phyloP scores from a whole-genome alignment of 345 rosid genomes.

The Pugionium cornutum region DNA sequence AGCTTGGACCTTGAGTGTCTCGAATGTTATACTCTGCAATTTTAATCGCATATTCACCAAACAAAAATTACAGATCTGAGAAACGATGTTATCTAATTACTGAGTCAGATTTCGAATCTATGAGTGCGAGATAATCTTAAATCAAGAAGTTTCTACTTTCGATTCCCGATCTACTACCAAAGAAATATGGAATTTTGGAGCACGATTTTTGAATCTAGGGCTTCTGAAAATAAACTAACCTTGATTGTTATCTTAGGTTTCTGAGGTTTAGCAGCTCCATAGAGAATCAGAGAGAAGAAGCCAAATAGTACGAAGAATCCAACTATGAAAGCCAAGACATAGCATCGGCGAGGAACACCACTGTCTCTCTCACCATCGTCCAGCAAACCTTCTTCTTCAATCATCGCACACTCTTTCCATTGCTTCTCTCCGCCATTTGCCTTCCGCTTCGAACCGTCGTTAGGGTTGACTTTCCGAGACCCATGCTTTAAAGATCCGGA shows the following conservation, averaged over 20 bases:
- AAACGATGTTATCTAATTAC: no score
- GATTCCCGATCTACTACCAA: not conserved
- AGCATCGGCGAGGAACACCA: constrained; percentile 85
- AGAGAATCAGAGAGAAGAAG: constrained; percentile 79
- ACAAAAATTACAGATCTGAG: not conserved
- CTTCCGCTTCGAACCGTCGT: constrained; percentile 53
- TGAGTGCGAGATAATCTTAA: not conserved
- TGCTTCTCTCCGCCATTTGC: constrained; percentile 61
- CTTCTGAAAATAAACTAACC: constrained; percentile 42
- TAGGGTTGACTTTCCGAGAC: constrained; percentile 83
- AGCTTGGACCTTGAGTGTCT: constrained; percentile 80
- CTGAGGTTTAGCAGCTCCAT: constrained; percentile 85
- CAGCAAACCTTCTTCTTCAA: constrained; percentile 95
- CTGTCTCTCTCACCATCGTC: constrained; percentile 67
- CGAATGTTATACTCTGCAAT: constrained; percentile 73
- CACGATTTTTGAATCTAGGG: not conserved
- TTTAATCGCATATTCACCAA: not conserved
- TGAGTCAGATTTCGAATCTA: not conserved
- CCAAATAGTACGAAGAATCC: constrained; percentile 85
- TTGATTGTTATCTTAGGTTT: constrained; percentile 84
- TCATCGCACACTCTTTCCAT: constrained; percentile 74
- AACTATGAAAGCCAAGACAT: constrained; percentile 67
- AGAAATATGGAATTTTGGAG: no score
- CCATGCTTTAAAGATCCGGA: constrained; percentile 91
- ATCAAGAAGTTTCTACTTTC: not conserved